Conservation (phyloP, 441 rosid species). For the Eutrema salsugineum region DNA sequence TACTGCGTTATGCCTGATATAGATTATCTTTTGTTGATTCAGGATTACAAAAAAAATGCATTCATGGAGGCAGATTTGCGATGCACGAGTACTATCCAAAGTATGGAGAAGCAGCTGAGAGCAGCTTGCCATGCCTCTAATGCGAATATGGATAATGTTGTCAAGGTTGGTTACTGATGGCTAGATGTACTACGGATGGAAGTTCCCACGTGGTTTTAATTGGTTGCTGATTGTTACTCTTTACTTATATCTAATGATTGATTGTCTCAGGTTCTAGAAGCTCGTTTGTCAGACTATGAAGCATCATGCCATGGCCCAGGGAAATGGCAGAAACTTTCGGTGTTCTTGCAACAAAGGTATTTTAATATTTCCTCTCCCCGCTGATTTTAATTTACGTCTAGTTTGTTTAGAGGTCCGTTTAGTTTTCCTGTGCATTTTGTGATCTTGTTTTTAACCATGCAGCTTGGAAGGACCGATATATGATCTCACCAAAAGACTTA, state of each 20-base stretch:
- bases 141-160: slow-evolving; percentile 72
- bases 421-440: not conserved
- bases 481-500: slow-evolving; percentile 79
- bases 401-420: not conserved
- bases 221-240: not conserved
- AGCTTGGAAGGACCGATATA: slow-evolving; percentile 93
- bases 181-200: not conserved
- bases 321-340: slow-evolving; percentile 91
- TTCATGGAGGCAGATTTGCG: slow-evolving; percentile 90
- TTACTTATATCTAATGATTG: not conserved
- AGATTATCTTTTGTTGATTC: slow-evolving; percentile 20
- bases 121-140: slow-evolving; percentile 91
- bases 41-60: slow-evolving; percentile 82
- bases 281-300: slow-evolving; percentile 75
- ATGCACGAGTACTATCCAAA: slow-evolving; percentile 69
- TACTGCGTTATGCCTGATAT: slow-evolving; percentile 7
- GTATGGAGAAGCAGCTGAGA: slow-evolving; percentile 92
- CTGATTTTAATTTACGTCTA: slow-evolving; percentile 1
- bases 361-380: not conserved
- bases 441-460: slow-evolving; percentile 11
- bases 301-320: slow-evolving; percentile 82
- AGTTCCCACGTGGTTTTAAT: not conserved
- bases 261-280: slow-evolving; percentile 74
- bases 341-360: slow-evolving; percentile 87
- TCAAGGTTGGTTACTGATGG: slow-evolving; percentile 53